A percentile compares a stretch with the other conserved stretches of the same genome.
phyloP scores from a whole-genome alignment of 768 basidiomycete species.

The Tulasnella sp. region DNA sequence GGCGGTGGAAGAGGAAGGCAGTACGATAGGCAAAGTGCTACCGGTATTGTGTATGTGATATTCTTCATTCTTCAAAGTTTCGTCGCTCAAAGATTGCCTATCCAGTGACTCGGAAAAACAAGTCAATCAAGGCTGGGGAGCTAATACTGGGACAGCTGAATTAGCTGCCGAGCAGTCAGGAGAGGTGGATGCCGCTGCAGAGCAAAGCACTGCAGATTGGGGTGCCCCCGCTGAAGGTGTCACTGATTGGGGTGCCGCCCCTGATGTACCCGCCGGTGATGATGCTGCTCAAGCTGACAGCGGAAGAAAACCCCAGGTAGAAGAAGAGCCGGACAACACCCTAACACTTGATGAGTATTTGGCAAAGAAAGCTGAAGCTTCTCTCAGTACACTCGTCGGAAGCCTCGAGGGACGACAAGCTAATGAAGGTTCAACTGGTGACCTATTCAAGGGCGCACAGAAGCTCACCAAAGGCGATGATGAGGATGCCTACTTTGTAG shows the following conservation, averaged over 20 bases:
- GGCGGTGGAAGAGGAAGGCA: constrained; percentile 37
- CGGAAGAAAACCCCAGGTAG: constrained; percentile 23
- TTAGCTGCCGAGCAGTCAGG: constrained; percentile 70
- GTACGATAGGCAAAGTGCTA: constrained; percentile 77
- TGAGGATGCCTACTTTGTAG: constrained; percentile 66
- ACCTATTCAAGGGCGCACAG: constrained; percentile 58
- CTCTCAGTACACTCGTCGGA: constrained; percentile 38
- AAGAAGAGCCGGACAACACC: constrained; percentile 83
- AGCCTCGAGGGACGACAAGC: constrained; percentile 73
- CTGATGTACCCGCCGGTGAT: constrained; percentile 21
- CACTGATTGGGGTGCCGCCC: constrained; percentile 19
- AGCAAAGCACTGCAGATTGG: constrained; percentile 33
- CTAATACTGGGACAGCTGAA: constrained; percentile 75
- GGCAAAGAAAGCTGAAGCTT: constrained; percentile 61
- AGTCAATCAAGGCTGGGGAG: constrained; percentile 89
- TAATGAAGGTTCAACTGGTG: constrained; percentile 63
- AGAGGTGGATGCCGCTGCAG: constrained; percentile 50
- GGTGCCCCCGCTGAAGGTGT: constrained; percentile 23
- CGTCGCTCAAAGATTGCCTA: constrained; percentile 14
- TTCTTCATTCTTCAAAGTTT: neutral
- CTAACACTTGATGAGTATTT: constrained; percentile 89
- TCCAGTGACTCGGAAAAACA: constrained; percentile 88
- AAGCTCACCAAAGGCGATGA: constrained; percentile 47
- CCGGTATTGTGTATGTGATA: constrained; percentile 41
- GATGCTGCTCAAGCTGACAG: constrained; percentile 23